These are phyloP conservation scores for Aspergillus transmontanensis DNA, from an alignment of 2,329 filamentous ascomycete genomes.

Conservation along the genomic window DNA sequence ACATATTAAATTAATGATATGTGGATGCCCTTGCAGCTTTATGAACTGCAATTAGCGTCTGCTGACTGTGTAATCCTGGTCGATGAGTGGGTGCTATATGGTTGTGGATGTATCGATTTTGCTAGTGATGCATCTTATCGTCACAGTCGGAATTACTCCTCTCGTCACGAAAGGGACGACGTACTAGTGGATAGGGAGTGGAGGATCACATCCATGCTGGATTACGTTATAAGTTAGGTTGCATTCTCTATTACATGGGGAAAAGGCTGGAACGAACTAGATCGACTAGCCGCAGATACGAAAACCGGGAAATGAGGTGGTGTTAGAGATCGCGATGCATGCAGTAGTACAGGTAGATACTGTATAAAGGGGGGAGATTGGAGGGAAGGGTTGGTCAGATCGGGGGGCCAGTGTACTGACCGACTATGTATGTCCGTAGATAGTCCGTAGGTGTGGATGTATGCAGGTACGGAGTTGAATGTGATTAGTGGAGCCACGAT, in stretches of 20 bases:
- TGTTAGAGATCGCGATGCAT: slow-evolving; percentile 3
- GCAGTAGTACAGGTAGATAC: not conserved
- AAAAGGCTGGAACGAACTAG: not conserved
- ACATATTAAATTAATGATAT: not conserved
- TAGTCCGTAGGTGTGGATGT: not conserved
- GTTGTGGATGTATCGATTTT: not conserved
- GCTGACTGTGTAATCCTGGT: not conserved
- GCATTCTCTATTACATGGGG: not conserved
- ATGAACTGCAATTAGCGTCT: not conserved
- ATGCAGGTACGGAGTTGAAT: not conserved
- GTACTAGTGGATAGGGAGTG: not conserved
- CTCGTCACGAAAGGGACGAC: not conserved
- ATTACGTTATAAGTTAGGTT: not conserved
- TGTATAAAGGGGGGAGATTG: not conserved
- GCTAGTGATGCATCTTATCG: not conserved
- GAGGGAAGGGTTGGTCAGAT: not conserved
- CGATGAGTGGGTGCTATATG: not conserved
- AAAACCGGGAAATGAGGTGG: slow-evolving; percentile 17
- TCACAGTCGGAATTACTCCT: not conserved
- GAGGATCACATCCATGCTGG: not conserved
- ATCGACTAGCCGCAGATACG: slow-evolving; percentile 6
- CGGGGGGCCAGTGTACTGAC: not conserved
- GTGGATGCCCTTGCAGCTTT: not conserved
- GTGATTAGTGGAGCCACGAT: slow-evolving; percentile 5
- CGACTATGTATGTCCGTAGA: not conserved